A percentile compares a stretch with the other conserved stretches of the same genome.
phyloP scores from a whole-genome alignment of 371 early-diverging fungal species.

The Mucor velutinosus region DNA sequence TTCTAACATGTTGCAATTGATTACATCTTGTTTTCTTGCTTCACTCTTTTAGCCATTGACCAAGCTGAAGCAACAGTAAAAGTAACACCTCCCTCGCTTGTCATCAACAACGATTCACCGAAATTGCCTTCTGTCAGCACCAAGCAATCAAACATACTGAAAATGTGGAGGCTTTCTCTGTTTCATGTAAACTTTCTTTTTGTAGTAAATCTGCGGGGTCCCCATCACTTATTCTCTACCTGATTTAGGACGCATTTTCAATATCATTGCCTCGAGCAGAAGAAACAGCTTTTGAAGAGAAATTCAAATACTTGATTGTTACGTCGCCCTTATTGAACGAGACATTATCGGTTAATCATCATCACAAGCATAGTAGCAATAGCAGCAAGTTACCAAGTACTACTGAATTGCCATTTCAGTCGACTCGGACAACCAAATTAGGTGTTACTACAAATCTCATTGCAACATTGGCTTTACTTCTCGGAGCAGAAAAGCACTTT shows the following conservation, averaged over 20 bases:
- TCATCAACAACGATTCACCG: neutral
- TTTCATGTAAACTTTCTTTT: conserved; percentile 31
- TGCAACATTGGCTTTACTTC: conserved; percentile 21
- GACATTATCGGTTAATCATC: conserved; percentile 47
- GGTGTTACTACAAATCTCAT: conserved; percentile 18
- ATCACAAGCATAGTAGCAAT: conserved; percentile 32
- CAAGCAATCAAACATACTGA: conserved; percentile 22
- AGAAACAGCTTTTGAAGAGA: conserved; percentile 67
- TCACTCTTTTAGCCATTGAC: conserved; percentile 40
- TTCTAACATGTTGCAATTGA: neutral
- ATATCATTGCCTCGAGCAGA: conserved; percentile 49
- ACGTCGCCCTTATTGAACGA: conserved; percentile 66
- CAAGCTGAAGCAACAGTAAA: conserved; percentile 42
- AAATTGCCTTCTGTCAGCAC: neutral
- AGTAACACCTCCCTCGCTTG: conserved; percentile 24
- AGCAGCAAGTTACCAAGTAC: conserved; percentile 16
- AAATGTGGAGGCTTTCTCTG: conserved; percentile 41
- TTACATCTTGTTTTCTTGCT: neutral
- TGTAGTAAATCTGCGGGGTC: neutral
- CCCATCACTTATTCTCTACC: neutral
- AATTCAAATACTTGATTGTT: conserved; percentile 66
- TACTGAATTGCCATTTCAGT: conserved; percentile 24
- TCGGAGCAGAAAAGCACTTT: conserved; percentile 29
- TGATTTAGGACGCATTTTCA: conserved; percentile 39
- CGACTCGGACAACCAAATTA: conserved; percentile 19